Evolutionary conservation across 805 yeast species (phyloP).

Genomic region (Blastobotrys terrestris): DNA sequence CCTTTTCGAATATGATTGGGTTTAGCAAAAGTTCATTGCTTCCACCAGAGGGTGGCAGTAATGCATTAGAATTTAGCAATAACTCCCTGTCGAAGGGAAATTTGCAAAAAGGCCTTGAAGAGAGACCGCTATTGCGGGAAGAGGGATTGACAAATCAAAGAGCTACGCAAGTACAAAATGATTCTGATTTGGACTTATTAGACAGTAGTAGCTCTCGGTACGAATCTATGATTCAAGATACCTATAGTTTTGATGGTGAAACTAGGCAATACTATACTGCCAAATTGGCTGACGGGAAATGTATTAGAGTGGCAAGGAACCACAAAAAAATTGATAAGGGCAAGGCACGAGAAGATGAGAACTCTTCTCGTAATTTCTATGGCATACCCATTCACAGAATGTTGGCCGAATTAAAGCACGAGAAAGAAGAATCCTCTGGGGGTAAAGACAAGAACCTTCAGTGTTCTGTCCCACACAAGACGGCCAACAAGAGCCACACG

Average conservation of each 20-base stretch:
- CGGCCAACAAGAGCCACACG: not conserved
- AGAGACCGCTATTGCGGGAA: too few species aligned
- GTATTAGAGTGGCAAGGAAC: not conserved
- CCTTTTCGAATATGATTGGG: too few species aligned
- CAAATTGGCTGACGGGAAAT: not conserved
- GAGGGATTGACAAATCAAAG: not conserved
- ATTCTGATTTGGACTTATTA: not conserved
- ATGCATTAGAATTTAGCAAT: not conserved
- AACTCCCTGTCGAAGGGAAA: not conserved
- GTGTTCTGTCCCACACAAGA: not conserved
- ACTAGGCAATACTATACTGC: not conserved
- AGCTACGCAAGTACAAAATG: not conserved
- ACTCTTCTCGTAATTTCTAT: conserved; percentile 11
- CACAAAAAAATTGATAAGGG: not conserved
- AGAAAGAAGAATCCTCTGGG: not conserved
- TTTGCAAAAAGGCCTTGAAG: too few species aligned
- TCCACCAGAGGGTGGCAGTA: not conserved
- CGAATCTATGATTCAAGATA: not conserved
- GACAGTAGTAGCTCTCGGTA: not conserved
- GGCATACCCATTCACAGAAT: conserved; percentile 17
- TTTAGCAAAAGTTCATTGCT: not conserved
- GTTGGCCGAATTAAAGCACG: conserved; percentile 6
- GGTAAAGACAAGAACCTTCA: not conserved
- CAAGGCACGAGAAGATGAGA: not conserved
- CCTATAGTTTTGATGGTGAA: not conserved